Percentiles rank a stretch among this genome's conserved stretches.
These are phyloP conservation scores for Durotheca rogersii DNA, from an alignment of 495 filamentous ascomycete species.

Conservation along the genomic window DNA sequence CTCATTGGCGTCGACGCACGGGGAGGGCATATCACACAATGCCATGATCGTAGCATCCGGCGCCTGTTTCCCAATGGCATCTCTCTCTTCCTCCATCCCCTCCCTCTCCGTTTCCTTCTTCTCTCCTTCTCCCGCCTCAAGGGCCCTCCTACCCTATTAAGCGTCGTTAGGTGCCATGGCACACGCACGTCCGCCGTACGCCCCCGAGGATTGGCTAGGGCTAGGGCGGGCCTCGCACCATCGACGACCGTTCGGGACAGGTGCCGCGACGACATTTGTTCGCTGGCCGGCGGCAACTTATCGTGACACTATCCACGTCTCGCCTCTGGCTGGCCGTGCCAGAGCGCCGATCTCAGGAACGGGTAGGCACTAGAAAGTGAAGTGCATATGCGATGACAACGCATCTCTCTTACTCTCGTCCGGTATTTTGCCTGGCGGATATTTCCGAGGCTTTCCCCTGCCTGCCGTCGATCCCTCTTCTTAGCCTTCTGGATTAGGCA, in stretches of 20 bases:
- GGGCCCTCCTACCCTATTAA: conserved; percentile 9
- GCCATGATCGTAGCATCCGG: conserved; percentile 10
- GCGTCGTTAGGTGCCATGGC: conserved; percentile 6
- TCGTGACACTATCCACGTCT: conserved; percentile 2
- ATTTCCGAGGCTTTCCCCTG: conserved; percentile 24
- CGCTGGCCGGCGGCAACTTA: conserved; percentile 1
- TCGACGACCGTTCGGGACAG: conserved; percentile 5
- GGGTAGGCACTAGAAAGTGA: conserved; percentile 3
- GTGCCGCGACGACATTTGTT: conserved; percentile 8
- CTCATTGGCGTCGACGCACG: too few species aligned
- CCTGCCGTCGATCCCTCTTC: conserved; percentile 15
- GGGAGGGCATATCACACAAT: conserved; percentile 26
- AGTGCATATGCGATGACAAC: conserved; percentile 30
- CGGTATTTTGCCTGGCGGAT: conserved; percentile 13
- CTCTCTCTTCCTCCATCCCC: conserved; percentile 10
- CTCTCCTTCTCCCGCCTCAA: too few species aligned
- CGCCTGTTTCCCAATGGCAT: conserved; percentile 11
- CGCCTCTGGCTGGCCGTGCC: conserved; percentile 11
- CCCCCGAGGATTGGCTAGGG: conserved; percentile 1
- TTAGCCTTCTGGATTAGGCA: conserved; percentile 25
- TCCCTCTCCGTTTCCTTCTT: too few species aligned
- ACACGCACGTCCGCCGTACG: conserved; percentile 25
- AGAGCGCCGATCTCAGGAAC: conserved; percentile 14
- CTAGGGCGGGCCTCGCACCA: conserved; percentile 7
- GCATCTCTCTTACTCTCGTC: too few species aligned